Percentiles rank a stretch among this genome's conserved stretches.
These are phyloP conservation scores for Cystobasidiaceae sp. DNA, from an alignment of 1,284 basidiomycete species.

Conservation along the genomic window DNA sequence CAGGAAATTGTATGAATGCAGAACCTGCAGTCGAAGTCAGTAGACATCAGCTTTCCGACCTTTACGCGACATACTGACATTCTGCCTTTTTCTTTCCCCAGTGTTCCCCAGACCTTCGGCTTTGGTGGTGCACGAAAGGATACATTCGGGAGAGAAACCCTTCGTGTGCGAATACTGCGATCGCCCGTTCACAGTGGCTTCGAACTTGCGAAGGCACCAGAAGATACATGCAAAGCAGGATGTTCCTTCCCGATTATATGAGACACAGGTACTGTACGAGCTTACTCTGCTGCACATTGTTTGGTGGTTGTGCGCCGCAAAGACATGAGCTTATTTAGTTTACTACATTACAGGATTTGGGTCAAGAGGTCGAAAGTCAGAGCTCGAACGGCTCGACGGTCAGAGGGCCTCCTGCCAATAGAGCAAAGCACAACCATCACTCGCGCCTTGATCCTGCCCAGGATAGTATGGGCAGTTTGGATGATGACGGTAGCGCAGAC, in stretches of 20 bases:
- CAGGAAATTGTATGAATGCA: slow-evolving; percentile 18
- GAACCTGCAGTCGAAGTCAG: slow-evolving; percentile 12
- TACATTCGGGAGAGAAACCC: slow-evolving; percentile 29
- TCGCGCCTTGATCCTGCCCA: no score
- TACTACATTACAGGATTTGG: no score
- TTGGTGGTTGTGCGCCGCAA: not conserved
- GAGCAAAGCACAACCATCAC: not conserved
- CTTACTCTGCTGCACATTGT: not conserved
- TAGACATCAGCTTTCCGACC: not conserved
- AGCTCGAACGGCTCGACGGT: slow-evolving; percentile 10
- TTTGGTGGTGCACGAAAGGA: slow-evolving; percentile 20
- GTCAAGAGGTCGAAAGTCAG: not conserved
- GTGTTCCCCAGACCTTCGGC: slow-evolving; percentile 26
- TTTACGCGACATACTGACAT: not conserved
- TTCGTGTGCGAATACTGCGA: slow-evolving; percentile 24
- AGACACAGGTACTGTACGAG: no score
- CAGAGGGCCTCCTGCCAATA: not conserved
- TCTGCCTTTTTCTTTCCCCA: not conserved
- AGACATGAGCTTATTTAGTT: no score
- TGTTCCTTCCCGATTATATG: not conserved
- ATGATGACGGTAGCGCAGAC: not conserved
- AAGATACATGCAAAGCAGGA: slow-evolving; percentile 18
- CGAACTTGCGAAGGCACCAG: slow-evolving; percentile 23
- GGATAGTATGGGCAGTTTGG: not conserved
- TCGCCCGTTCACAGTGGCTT: slow-evolving; percentile 23